These are phyloP conservation scores for Purpureocillium takamizusanense DNA, from an alignment of 2,329 filamentous ascomycete species.

Conservation along the genomic window DNA sequence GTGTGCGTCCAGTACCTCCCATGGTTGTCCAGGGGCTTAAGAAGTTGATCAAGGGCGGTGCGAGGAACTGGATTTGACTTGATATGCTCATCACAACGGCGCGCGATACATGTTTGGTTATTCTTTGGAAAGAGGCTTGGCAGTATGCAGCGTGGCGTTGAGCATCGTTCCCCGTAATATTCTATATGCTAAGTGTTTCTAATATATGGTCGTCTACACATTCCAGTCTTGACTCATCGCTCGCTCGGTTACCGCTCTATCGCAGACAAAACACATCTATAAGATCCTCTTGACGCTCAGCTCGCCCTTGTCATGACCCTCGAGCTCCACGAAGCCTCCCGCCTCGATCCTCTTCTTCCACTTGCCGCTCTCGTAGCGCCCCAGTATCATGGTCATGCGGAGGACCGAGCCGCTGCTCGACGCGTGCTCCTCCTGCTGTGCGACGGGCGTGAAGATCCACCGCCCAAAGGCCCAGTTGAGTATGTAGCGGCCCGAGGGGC, in stretches of 20 bases:
- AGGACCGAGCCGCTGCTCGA: constrained; percentile 47
- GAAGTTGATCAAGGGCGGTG: background rate
- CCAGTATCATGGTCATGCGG: constrained; percentile 69
- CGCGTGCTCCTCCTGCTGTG: constrained; percentile 37
- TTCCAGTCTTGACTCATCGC: background rate
- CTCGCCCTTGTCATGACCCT: constrained; percentile 33
- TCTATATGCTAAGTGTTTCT: background rate
- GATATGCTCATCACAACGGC: too few relatives aligned
- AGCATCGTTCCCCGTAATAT: too few relatives aligned
- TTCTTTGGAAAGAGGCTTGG: too few relatives aligned
- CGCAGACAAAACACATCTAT: constrained; percentile 20
- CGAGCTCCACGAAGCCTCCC: constrained; percentile 43
- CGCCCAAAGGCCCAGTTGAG: constrained; percentile 97
- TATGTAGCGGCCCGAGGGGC: constrained; percentile 56
- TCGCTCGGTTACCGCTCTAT: constrained; percentile 1
- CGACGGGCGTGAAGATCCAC: constrained; percentile 73
- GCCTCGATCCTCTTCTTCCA: constrained; percentile 67
- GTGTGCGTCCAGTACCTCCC: background rate
- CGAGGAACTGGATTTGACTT: background rate
- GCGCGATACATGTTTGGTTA: too few relatives aligned
- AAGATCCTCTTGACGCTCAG: constrained; percentile 44
- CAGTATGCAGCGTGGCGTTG: too few relatives aligned
- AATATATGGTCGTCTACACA: background rate
- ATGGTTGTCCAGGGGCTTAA: background rate
- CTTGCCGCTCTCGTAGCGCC: constrained; percentile 62